Base-by-base conservation (phyloP, 2,329 filamentous ascomycete genomes). In the Camptophora hylomeconis region DNA sequence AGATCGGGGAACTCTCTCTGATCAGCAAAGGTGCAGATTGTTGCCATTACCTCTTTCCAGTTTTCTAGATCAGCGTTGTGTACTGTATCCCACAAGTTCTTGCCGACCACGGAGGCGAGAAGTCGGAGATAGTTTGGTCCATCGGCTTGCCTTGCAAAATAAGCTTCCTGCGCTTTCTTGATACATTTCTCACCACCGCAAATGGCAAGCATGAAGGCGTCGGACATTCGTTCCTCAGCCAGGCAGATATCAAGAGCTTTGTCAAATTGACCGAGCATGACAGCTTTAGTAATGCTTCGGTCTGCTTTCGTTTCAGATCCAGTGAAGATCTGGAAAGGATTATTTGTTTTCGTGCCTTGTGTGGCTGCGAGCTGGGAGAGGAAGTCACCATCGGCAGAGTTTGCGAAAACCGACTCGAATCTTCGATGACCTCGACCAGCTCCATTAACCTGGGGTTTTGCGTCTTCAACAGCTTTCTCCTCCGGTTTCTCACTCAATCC, bases 21-120 rank as follows among this genome's bases (percentile, higher is more conserved):
- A 39, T 92, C 78, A 1, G 89, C 89, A 54, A 87, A 98, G 1
- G 89, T 95, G 67, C 89, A 98, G 30, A 98, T 63, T 1, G 86
- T 80, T 16, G 83, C 86, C 80, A 98, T 92, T 3, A 87, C 77
- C 56, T 95, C 89, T 58, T 92, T 95, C 92, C 89, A 98, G 56
- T 89, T 80, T 29, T 70, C 69, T 24, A 98, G 61, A 48, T 94
- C 81, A 5, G 87, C 89, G 48, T 98, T 98, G 58, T 95, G 83
- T 5, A 95, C 89, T 24, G 95, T 71, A 57, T 98, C 89, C 89
- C 87, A 95, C 2, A 98, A 67, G 48, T 98, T 94, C 65, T 95
- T 95, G 38, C 80, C 76, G 33, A 93, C 86, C 28, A 98, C 82
- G 5, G 87, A 93, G 28, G 81, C 78, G 31, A 98, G 67, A 6